phyloP scores from a whole-genome alignment of 2,329 filamentous ascomycete genomes.

The Apiospora arundinis region DNA sequence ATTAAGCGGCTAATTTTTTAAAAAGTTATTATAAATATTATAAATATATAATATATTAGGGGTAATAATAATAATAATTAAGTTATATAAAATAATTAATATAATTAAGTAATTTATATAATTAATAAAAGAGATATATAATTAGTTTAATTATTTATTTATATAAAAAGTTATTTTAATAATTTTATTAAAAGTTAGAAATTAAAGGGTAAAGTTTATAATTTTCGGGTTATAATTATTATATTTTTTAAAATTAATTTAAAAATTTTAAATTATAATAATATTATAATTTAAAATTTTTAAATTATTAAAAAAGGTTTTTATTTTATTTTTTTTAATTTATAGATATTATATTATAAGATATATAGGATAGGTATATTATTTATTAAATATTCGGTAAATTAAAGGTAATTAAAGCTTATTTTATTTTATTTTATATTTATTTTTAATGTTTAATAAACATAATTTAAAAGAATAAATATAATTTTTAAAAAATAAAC shows the following conservation, averaged over 20 bases:
- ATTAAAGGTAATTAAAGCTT: not conserved
- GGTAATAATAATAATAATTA: not conserved
- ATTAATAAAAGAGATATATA: not conserved
- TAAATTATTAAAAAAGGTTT: too few relatives aligned
- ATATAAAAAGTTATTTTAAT: too few relatives aligned
- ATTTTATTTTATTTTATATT: not conserved
- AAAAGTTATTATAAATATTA: not conserved
- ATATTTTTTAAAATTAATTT: too few relatives aligned
- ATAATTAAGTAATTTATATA: not conserved
- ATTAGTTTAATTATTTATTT: not conserved
- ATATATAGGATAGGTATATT: not conserved
- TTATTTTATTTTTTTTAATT: too few relatives aligned
- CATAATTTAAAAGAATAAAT: not conserved
- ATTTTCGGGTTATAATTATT: too few relatives aligned
- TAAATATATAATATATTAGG: not conserved
- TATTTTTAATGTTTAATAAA: not conserved
- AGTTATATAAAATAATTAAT: not conserved
- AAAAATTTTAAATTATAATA: too few relatives aligned
- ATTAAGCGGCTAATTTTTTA: not conserved
- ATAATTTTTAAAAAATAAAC: not conserved
- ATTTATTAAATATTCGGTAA: not conserved
- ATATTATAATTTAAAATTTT: too few relatives aligned
- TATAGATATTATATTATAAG: slow-evolving; percentile 19
- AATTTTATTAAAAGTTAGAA: not conserved
- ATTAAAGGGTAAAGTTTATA: not conserved